Evolutionary conservation across 2,329 filamentous ascomycete species (phyloP), one percentile per base, ranked within the genome.

Genomic region (Dothidotthia symphoricarpi): DNA sequence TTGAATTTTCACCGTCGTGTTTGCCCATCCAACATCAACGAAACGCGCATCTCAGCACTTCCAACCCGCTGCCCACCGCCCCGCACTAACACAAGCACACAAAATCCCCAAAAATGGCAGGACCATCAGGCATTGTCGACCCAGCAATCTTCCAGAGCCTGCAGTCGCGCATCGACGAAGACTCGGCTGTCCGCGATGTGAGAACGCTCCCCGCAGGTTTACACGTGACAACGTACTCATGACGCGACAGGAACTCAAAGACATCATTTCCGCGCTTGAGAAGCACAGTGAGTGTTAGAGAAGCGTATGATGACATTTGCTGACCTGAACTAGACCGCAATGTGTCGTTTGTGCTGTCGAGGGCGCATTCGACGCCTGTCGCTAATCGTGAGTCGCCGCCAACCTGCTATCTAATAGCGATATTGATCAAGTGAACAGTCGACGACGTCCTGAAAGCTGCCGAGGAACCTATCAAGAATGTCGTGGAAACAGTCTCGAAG

Each of bases 91-190:
- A n/a, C n/a, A n/a, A n/a, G 9, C 19, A 22, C 19, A 6, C 9
- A 9, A 5, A 22, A 45, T 29, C 17, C 9, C 16, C 19, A 33
- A 40, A 35, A 15, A 66, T 68, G 62, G 53, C 53, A 28, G 51
- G 45, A 16, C 53, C 49, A 36, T 51, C 67, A 35, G 71, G 69
- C 39, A 80, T 85, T 76, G 82, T 93, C 59, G 84, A 94, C 65
- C 84, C 87, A 43, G 77, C 79, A 51, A 87, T 97, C 66, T 96
- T 97, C 69, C 81, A 89, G 61, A 79, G 85, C 55, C 82, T 98
- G 45, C 91, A 96, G 69, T 74, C 78, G 42, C 90, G 90, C 67
- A 88, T 96, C 56, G 93, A 97, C 55, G 85, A 94, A 67, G 93
- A 97, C 64, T 77, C 81, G 7, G 75, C 78, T 37, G 82, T 95